These are phyloP conservation scores for Bipolaris gigantea DNA, from an alignment of 2,329 filamentous ascomycete genomes.

Conservation along the genomic window DNA sequence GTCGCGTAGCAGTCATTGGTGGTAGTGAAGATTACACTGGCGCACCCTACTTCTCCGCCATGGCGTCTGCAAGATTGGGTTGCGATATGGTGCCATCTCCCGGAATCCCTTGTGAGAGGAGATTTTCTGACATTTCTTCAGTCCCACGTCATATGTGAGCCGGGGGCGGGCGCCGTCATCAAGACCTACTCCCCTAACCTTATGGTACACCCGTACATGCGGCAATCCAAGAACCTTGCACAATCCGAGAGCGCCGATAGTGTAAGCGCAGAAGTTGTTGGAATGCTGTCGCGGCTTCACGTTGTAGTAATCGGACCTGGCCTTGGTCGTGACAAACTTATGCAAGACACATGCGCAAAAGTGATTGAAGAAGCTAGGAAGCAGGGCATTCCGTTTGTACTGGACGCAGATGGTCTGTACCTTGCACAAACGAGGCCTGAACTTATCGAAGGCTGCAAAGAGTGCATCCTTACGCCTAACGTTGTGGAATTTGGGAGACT, in stretches of 20 bases:
- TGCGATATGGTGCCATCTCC: conserved; percentile 73
- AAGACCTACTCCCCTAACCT: conserved; percentile 98
- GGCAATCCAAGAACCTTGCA: conserved; percentile 66
- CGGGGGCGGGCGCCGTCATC: conserved; percentile 79
- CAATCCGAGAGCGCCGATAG: conserved; percentile 60
- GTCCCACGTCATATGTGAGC: conserved; percentile 96
- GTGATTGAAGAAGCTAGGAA: conserved; percentile 79
- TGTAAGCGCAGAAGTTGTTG: conserved; percentile 70
- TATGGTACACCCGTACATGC: conserved; percentile 97
- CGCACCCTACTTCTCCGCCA: conserved; percentile 96
- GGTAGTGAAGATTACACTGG: conserved; percentile 96
- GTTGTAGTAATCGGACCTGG: conserved; percentile 92
- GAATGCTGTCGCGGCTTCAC: conserved; percentile 83
- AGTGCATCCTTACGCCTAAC: conserved; percentile 91
- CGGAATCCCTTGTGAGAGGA: neutral
- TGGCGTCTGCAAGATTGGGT: conserved; percentile 89
- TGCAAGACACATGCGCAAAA: conserved; percentile 80
- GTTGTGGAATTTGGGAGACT: conserved; percentile 88
- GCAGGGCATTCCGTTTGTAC: conserved; percentile 73
- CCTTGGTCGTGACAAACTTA: conserved; percentile 83
- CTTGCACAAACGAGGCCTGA: conserved; percentile 75
- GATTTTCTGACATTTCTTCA: conserved; percentile 40
- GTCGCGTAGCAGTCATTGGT: conserved; percentile 89
- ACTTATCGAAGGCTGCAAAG: conserved; percentile 76
- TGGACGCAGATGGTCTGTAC: conserved; percentile 87